phyloP scores from a whole-genome alignment of 139 green algal species.

The Ostreobium quekettii region DNA sequence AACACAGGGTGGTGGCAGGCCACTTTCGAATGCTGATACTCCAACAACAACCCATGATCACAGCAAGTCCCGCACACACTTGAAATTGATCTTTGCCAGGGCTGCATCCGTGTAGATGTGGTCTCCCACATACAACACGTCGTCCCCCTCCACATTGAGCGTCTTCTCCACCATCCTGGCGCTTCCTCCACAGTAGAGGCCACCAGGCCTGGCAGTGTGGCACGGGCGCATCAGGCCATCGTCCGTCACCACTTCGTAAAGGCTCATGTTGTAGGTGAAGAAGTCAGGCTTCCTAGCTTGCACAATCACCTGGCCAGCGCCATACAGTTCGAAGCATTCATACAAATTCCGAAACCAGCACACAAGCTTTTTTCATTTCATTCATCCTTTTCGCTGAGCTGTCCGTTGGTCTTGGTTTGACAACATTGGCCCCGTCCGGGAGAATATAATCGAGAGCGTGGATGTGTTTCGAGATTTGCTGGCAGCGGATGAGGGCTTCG shows the following conservation, averaged over 20 bases:
- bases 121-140: conserved; percentile 92
- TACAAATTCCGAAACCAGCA: too few species aligned
- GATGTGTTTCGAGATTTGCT: too few species aligned
- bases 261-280: conserved; percentile 69
- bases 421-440: too few species aligned
- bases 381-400: too few species aligned
- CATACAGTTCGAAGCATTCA: conserved; percentile 1
- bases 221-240: conserved; percentile 88
- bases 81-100: conserved; percentile 81
- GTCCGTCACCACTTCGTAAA: conserved; percentile 85
- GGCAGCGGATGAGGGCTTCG: too few species aligned
- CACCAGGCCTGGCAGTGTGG: conserved; percentile 51
- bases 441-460: too few species aligned
- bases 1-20: too few species aligned
- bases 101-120: conserved; percentile 84
- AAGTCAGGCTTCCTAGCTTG: conserved; percentile 90
- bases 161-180: conserved; percentile 82
- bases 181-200: conserved; percentile 82
- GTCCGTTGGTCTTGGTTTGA: too few species aligned
- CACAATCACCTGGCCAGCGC: conserved; percentile 69
- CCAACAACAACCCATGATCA: too few species aligned
- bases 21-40: too few species aligned
- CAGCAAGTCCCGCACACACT: too few species aligned
- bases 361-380: too few species aligned
- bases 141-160: conserved; percentile 74